These are phyloP conservation scores for Cyclostephanos tholiformis DNA, from an alignment of 108 stramenopile genomes.

Conservation along the genomic window DNA sequence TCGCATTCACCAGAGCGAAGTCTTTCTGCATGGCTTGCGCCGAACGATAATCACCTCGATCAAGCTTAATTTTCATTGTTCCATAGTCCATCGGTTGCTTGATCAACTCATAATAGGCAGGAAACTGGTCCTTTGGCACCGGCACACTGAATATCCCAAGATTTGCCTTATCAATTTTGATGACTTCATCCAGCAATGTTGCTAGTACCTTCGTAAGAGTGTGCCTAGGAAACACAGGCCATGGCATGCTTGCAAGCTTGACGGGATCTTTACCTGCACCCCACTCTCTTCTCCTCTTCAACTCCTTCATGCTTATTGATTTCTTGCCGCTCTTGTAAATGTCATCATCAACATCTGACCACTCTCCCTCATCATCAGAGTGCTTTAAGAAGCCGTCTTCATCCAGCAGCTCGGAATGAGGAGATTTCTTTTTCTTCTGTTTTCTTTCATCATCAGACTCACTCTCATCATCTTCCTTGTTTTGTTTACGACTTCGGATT, in stretches of 20 bases:
- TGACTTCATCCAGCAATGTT: conserved; percentile 72
- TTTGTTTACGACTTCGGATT: conserved; percentile 51
- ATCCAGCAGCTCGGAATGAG: conserved; percentile 31
- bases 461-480: conserved; percentile 33
- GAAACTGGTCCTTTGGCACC: conserved; percentile 80
- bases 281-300: conserved; percentile 80
- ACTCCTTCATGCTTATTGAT: conserved; percentile 77
- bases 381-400: conserved; percentile 76
- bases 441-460: conserved; percentile 35
- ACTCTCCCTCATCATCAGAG: conserved; percentile 83
- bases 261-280: conserved; percentile 75
- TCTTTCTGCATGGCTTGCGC: conserved; percentile 90
- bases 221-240: conserved; percentile 84
- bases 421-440: conserved; percentile 18
- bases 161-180: conserved; percentile 68
- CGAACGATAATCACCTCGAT: conserved; percentile 83
- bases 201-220: conserved; percentile 64
- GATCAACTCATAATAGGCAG: conserved; percentile 89
- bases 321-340: conserved; percentile 59
- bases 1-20: conserved; percentile 78
- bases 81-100: conserved; percentile 57
- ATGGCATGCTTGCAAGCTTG: conserved; percentile 75
- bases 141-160: conserved; percentile 81
- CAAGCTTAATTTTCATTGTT: conserved; percentile 83
- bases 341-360: conserved; percentile 78